A percentile compares a stretch with the other conserved stretches of the same genome.
These are phyloP conservation scores for Onygenales sp. DNA, from an alignment of 2,329 filamentous ascomycete genomes.

Conservation along the genomic window DNA sequence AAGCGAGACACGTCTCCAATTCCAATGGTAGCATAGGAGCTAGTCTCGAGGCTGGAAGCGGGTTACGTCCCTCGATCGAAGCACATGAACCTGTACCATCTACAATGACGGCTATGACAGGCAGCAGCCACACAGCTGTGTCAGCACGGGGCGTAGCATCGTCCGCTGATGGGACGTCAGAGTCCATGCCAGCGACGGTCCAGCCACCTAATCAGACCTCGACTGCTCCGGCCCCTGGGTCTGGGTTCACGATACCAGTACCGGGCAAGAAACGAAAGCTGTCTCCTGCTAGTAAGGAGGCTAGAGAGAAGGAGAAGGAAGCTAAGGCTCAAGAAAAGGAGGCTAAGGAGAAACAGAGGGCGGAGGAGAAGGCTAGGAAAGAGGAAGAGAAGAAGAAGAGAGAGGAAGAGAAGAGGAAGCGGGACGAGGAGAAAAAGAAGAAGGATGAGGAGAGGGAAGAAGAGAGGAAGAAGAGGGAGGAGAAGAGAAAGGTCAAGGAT, in stretches of 20 bases:
- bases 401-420: slow-evolving; percentile 33
- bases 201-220: slow-evolving; percentile 1
- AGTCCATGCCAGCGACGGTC: neutral
- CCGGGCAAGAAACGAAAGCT: slow-evolving; percentile 24
- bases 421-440: slow-evolving; percentile 34
- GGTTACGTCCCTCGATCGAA: no score
- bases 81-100: neutral
- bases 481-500: slow-evolving; percentile 35
- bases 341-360: slow-evolving; percentile 21
- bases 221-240: slow-evolving; percentile 6
- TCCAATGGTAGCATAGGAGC: no score
- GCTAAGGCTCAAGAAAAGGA: slow-evolving; percentile 18
- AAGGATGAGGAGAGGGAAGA: slow-evolving; percentile 36
- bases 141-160: no score
- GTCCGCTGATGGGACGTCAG: neutral
- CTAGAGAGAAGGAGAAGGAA: slow-evolving; percentile 18
- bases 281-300: slow-evolving; percentile 20
- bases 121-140: neutral
- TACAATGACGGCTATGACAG: neutral
- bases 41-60: no score
- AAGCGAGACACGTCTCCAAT: no score
- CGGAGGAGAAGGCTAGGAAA: slow-evolving; percentile 21
- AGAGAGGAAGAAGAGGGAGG: slow-evolving; percentile 38
- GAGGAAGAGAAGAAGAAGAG: slow-evolving; percentile 38
- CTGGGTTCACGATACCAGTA: slow-evolving; percentile 8